Evolutionary conservation across 306 rosid species (phyloP), one percentile per base, ranked within the genome.

Genomic region (Lagenaria siceraria): DNA sequence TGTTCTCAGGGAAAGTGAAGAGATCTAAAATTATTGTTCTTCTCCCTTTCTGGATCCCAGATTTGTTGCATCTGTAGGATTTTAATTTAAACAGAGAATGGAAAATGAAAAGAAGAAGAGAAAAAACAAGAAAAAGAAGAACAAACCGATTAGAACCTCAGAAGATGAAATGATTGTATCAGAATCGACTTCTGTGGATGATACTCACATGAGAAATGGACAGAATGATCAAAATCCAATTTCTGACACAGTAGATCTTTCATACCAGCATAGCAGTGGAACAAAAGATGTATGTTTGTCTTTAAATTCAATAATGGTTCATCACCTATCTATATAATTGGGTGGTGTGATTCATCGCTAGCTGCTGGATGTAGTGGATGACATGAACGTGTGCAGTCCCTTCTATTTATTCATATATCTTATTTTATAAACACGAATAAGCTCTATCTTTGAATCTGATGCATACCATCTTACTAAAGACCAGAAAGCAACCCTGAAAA

Each of bases 151-250:
- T 17, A 48, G 36, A 77, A 43, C 73, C 31, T 22, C 80, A n/a
- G 72, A 77, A 77, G 80, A 77, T 18, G 66, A 48, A n/a, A 46
- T 42, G 7, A 10, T 46, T 60, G 73, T 27, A 43, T 77, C 71
- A 46, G 73, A 77, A 40, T n/a, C 80, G 8, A 43, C 80, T 77
- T 77, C 74, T 29, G 61, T 77, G 59, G 80, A 77, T 29, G 80
- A 62, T 62, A 62, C 48, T 77, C 72, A 77, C 54, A 7, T n/a
- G 3, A 61, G 46, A 52, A 74, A 74, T 10, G 52, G 64, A 36
- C 64, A 33, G 78, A 75, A 9, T 33, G 56, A 77, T 77, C 80
- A 61, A 6, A 62, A 77, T 62, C 74, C 53, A 25, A 49, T 48
- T 29, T 62, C 80, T 62, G 80, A 48, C 29, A 18, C 36, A n/a